Evolutionary conservation across 75 land plant species (phyloP), one percentile per base, ranked within the genome.

Genomic region (Selaginella tamariscina): DNA sequence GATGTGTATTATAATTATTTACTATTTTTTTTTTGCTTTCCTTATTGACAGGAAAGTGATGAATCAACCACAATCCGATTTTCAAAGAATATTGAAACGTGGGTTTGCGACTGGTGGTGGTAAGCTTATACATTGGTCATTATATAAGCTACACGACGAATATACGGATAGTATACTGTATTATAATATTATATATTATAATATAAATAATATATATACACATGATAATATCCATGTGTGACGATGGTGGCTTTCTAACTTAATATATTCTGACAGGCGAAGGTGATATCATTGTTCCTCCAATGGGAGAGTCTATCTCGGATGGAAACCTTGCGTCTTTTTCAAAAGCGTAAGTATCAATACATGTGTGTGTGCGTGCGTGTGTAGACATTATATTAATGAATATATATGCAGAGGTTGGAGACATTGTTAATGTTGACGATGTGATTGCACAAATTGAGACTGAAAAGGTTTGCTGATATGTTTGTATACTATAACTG

Each of bases 391-490:
- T 39, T 5, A 39, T 15, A 5, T 39, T 15, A 5, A 5, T 39
- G 49, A 39, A 5, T 54, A 15, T 1, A 44, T 1, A 27, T 67
- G 54, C 83, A 95, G 97, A 85, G 29, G 78, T 82, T 69, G 99
- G 99, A 44, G 99, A 95, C 65, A 49, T 68, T 27, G 99, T 95
- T 9, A 79, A 66, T 71, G 76, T 78, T 70, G 99, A 91, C 81
- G 99, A 91, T 64, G 74, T 96, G 28, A 84, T 95, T 67, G 97
- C 97, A 39, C 99, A 95, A 74, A 70, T 95, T 79, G 99, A 95
- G 78, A 95, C 97, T 22, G 99, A 95, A 73, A 95, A 95, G 97
- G 99, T 91, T 66, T 39, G 49, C n/a, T n/a, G n/a, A n/a, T n/a
- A n/a, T n/a, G n/a, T n/a, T n/a, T n/a, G n/a, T n/a, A n/a, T n/a